Base-by-base conservation (phyloP, 176 grass and related monocot genomes). In the Microstegium vimineum region DNA sequence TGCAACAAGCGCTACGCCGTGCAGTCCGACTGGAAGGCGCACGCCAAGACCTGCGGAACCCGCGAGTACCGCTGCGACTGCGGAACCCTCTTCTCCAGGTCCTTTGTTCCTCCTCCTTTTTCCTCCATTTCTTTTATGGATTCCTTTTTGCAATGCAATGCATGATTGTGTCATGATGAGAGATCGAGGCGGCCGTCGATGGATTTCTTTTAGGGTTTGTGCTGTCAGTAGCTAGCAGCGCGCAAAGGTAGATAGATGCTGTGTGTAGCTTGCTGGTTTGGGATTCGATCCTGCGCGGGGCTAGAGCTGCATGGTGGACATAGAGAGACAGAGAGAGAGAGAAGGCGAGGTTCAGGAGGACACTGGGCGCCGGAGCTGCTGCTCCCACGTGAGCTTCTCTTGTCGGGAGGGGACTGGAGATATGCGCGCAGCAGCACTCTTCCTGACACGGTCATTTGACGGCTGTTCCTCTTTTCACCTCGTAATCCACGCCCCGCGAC, bases 1-100 rank as follows among this genome's bases (percentile, higher is more conserved):
- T 99, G 96, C 91, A 88, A 87, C 76, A 99, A 99, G 83, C 91
- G 93, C 83, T 99, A 99, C 71, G 96, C 96, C 17, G 96, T 99
- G 27, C 96, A 99, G 89, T 95, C 93, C 5, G 96, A 99, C 83
- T 99, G 97, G 97, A 99, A 99, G 93, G 97, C 97, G 2, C 97
- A 99, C 83, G 90, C 97, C 59, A 99, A 99, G 85, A 99, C 93
- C 77, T 99, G 97, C 82, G 97, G 97, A 47, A 99, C 97, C 0
- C 85, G 97, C 56, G 97, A 99, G 87, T 99, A 99, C 86, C 97
- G 97, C 34, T 99, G 97, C 78, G 97, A 99, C 77, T 99, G 97
- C 62, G 97, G 97, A 76, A 95, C 93, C 10, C 91, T 99, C 87
- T 99, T 99, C 97, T 99, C 97, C 75, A 90, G 96, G 96, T 98